These are phyloP conservation scores for Oligophagozyma castellii DNA, from an alignment of 1,139 yeast species.

Conservation along the genomic window DNA sequence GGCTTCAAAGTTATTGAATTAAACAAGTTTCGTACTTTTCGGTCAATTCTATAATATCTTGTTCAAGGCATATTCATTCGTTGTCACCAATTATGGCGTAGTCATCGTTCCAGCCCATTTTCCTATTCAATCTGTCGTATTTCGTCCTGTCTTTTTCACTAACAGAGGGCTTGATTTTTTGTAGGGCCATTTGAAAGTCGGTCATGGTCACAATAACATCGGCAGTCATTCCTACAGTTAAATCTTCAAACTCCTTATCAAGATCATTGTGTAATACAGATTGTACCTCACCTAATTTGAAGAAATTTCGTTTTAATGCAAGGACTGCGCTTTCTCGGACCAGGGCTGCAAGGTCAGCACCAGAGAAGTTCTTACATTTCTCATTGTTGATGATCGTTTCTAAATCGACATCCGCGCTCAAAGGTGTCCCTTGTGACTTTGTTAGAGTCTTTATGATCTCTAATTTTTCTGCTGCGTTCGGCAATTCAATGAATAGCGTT, in stretches of 20 bases:
- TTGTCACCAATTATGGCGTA: slow-evolving; percentile 8
- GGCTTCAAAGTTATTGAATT: background rate
- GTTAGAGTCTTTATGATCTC: slow-evolving; percentile 76
- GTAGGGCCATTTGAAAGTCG: slow-evolving; percentile 63
- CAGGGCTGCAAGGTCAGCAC: slow-evolving; percentile 88
- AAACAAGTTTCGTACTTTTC: background rate
- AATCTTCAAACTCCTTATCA: slow-evolving; percentile 32
- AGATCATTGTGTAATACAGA: slow-evolving; percentile 27
- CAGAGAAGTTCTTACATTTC: slow-evolving; percentile 79
- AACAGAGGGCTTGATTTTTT: slow-evolving; percentile 77
- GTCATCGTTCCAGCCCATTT: slow-evolving; percentile 41
- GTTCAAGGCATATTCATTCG: slow-evolving; percentile 2
- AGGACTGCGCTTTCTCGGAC: slow-evolving; percentile 87
- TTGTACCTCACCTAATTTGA: slow-evolving; percentile 28
- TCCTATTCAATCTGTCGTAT: slow-evolving; percentile 49
- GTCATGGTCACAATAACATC: slow-evolving; percentile 41
- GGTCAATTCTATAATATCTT: background rate
- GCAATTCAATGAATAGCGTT: slow-evolving; percentile 82
- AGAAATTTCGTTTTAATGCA: slow-evolving; percentile 65
- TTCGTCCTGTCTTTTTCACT: slow-evolving; percentile 71
- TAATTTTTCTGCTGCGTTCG: slow-evolving; percentile 58
- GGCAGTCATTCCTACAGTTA: slow-evolving; percentile 30
- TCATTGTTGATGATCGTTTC: slow-evolving; percentile 52
- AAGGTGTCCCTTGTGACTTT: slow-evolving; percentile 59
- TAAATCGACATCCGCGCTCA: slow-evolving; percentile 51